A percentile compares a stretch with the other conserved stretches of the same genome.
Evolutionary conservation across 179 eudicot species (phyloP).

Genomic region (Beta macrorhiza): DNA sequence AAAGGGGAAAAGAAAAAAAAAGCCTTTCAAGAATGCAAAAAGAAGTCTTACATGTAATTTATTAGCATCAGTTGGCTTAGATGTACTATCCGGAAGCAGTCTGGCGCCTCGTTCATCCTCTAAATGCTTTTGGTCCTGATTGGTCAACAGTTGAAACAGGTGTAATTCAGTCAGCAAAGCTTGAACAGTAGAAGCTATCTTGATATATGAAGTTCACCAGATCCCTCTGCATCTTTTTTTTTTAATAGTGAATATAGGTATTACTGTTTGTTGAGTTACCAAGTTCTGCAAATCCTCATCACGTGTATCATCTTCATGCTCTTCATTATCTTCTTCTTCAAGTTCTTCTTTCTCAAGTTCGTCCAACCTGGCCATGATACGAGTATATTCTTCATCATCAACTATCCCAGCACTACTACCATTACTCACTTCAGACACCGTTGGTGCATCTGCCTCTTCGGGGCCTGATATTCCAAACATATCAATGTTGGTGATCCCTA

Average conservation of each 20-base stretch:
- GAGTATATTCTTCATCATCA: constrained; percentile 59
- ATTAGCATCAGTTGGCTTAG: constrained; percentile 27
- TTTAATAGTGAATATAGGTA: not conserved
- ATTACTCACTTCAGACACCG: constrained; percentile 28
- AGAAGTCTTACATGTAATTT: constrained; percentile 21
- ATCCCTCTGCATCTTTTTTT: not conserved
- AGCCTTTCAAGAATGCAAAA: not conserved
- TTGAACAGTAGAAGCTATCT: not conserved
- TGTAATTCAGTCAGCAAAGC: constrained; percentile 2
- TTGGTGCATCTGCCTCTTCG: constrained; percentile 25
- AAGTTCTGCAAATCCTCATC: constrained; percentile 15
- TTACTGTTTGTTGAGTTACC: constrained; percentile 23
- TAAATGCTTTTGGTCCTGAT: constrained; percentile 27
- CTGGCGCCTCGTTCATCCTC: constrained; percentile 20
- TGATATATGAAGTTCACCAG: not conserved
- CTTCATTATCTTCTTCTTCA: constrained; percentile 43
- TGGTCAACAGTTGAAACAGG: constrained; percentile 5
- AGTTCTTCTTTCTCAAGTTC: constrained; percentile 74
- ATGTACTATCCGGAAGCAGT: constrained; percentile 7
- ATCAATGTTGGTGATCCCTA: not conserved
- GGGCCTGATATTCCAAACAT: constrained; percentile 28
- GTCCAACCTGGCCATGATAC: constrained; percentile 48
- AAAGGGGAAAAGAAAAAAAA: not conserved
- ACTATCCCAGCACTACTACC: constrained; percentile 20
- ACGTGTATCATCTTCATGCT: constrained; percentile 27